Conservation (phyloP, 495 filamentous ascomycete species). For the Penicillium tannophilum region DNA sequence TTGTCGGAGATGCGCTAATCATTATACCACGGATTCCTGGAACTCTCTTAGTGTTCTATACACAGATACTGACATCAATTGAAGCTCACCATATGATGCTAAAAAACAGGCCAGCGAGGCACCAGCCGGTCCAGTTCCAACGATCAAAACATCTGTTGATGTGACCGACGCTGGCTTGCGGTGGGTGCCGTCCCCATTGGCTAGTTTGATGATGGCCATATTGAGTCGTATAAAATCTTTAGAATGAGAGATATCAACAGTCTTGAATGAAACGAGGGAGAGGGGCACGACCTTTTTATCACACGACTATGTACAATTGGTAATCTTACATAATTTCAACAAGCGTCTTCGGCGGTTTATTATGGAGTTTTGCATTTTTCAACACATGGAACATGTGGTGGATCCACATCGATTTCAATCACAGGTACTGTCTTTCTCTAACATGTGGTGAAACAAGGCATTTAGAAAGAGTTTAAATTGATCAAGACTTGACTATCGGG, state of each 20-base stretch:
- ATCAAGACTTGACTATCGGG: constrained; percentile 9
- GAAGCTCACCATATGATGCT: constrained; percentile 45
- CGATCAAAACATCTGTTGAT: constrained; percentile 51
- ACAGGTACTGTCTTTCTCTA: neutral
- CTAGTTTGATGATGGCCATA: constrained; percentile 18
- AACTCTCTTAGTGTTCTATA: constrained; percentile 2
- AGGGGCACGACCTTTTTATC: neutral
- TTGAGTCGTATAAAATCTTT: neutral
- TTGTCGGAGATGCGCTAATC: constrained; percentile 46
- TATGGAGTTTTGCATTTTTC: neutral
- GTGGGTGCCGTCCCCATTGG: constrained; percentile 8
- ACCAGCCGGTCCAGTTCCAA: constrained; percentile 59
- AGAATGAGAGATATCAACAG: neutral
- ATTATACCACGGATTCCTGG: constrained; percentile 51
- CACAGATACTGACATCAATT: neutral
- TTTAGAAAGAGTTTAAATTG: constrained; percentile 6
- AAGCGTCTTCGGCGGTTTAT: neutral
- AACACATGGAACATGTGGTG: neutral
- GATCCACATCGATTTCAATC: neutral
- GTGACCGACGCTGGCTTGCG: constrained; percentile 1
- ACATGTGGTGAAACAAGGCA: neutral
- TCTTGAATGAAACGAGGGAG: neutral
- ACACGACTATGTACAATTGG: neutral
- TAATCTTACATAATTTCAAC: neutral
- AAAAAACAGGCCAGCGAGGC: constrained; percentile 58